Evolutionary conservation across 192 early-diverging fungal genomes (phyloP).

Genomic region (Coemansia sp.): DNA sequence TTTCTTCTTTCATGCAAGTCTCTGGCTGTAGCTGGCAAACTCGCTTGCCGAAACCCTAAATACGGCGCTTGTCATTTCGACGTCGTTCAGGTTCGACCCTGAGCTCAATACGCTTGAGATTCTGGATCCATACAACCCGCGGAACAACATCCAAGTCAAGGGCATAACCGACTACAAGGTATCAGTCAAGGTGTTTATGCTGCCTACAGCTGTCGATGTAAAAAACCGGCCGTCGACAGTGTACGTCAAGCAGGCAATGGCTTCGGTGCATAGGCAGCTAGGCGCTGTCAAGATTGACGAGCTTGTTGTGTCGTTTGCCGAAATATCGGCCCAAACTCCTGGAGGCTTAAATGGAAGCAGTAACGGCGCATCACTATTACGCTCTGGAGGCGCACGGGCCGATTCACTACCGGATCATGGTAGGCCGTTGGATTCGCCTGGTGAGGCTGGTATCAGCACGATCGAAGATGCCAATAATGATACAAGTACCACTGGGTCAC

Average conservation of each 20-base stretch:
- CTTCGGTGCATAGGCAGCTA: conserved; percentile 37
- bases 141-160: conserved; percentile 42
- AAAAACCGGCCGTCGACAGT: conserved; percentile 37
- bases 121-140: conserved; percentile 38
- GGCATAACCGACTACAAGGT: conserved; percentile 32
- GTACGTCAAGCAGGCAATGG: conserved; percentile 38
- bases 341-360: neutral
- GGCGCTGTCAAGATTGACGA: conserved; percentile 44
- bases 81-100: conserved; percentile 51
- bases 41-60: conserved; percentile 45
- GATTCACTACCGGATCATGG: no score
- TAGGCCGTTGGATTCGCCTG: no score
- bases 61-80: conserved; percentile 40
- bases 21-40: conserved; percentile 25
- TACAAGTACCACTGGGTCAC: neutral
- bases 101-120: conserved; percentile 53
- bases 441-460: no score
- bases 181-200: conserved; percentile 43
- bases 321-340: conserved; percentile 12
- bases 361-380: neutral
- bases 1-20: neutral
- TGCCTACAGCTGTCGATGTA: conserved; percentile 30
- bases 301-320: conserved; percentile 41
- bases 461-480: neutral
- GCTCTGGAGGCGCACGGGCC: no score